Evolutionary conservation across 1,139 yeast species (phyloP).

Genomic region (Protomyces lactucae-debilis): DNA sequence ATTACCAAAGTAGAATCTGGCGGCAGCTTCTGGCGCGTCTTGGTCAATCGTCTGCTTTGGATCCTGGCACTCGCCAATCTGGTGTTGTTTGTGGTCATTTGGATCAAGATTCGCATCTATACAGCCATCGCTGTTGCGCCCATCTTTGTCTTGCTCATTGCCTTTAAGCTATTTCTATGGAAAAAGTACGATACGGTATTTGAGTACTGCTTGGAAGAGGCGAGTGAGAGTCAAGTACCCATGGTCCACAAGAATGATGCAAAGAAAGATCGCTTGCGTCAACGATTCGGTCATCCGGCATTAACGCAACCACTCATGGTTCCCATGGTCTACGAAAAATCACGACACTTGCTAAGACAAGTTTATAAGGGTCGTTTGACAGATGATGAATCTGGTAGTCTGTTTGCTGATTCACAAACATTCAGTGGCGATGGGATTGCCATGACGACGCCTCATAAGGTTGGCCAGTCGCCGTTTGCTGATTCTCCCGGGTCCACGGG

Average conservation of each 20-base stretch:
- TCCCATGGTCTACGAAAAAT: slow-evolving; percentile 40
- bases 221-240: slow-evolving; percentile 20
- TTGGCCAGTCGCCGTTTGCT: background rate
- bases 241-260: slow-evolving; percentile 30
- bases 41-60: slow-evolving; percentile 40
- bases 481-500: background rate
- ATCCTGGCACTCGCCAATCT: slow-evolving; percentile 41
- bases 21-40: slow-evolving; percentile 43
- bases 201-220: slow-evolving; percentile 37
- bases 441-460: background rate
- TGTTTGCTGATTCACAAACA: background rate
- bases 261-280: slow-evolving; percentile 34
- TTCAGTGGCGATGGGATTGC: background rate
- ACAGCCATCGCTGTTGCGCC: slow-evolving; percentile 40
- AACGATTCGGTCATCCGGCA: slow-evolving; percentile 39
- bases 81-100: slow-evolving; percentile 41
- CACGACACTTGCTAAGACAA: slow-evolving; percentile 35
- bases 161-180: slow-evolving; percentile 37
- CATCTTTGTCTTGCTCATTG: slow-evolving; percentile 36
- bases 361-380: slow-evolving; percentile 28
- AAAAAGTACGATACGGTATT: slow-evolving; percentile 36
- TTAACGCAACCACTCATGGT: slow-evolving; percentile 36
- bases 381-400: slow-evolving; percentile 1
- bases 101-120: slow-evolving; percentile 35
- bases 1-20: slow-evolving; percentile 43